Evolutionary conservation across 352 stramenopile genomes (phyloP), one percentile per base, ranked within the genome.

Genomic region (Globisporangium yorkense): DNA sequence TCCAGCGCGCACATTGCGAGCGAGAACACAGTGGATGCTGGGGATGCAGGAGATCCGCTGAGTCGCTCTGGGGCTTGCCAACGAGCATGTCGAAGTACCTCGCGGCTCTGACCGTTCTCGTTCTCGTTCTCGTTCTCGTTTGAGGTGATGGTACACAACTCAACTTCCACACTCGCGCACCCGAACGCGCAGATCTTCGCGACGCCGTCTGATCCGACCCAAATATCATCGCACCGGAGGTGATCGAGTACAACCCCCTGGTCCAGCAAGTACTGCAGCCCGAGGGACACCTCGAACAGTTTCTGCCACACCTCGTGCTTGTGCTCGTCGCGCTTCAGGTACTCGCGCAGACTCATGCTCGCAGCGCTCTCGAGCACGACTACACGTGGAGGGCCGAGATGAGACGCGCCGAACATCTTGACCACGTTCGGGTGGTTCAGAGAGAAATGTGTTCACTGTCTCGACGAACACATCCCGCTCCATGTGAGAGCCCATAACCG

Each of bases 401-500:
- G 51, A 16, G 59, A 72, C 12, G 62, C 66, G 18, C 66, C 66
- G 37, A 70, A 72, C 31, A 72, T 29, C 16, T 51, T 45, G n/a
- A 72, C 49, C 3, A 70, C 27, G 35, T 70, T 54, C 2, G 52
- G 39, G 45, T 72, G 65, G 8, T 55, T 62, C 24, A 71, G 40
- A 66, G 83, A 44, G 95, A 77, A 41, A 57, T 5, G 29, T 43
- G 21, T 50, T 27, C 10, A 46, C 31, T 18, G 13, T 35, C 27
- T 18, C 16, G 4, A 50, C 40, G 27, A 57, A 57, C 21, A 16
- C n/a, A 10, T 31, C 15, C 9, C 44, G 27, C 21, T 27, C 13
- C 41, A 59, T 16, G 18, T 41, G 53, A 24, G 15, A 18, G 24
- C 51, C 24, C 59, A 62, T 61, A n/a, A 57, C 69, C 31, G 72